A percentile compares a stretch with the other conserved stretches of the same genome.
These are phyloP conservation scores for Tulasnella sp. DNA, from an alignment of 768 basidiomycete species.

Conservation along the genomic window DNA sequence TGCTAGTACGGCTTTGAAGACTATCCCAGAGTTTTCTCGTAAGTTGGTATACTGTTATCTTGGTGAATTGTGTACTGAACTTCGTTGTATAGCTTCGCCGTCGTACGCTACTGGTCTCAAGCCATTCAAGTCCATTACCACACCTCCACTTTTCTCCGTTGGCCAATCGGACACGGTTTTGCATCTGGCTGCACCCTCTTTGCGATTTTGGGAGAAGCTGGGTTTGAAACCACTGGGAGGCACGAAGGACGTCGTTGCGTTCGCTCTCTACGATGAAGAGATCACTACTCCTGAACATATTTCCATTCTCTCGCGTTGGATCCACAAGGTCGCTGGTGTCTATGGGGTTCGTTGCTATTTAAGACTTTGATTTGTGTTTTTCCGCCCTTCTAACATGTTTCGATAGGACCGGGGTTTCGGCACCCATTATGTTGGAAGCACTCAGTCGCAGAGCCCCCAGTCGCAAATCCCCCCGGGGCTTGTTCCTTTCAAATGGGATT, in stretches of 20 bases:
- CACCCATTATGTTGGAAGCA: slow-evolving; percentile 38
- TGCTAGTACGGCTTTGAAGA: slow-evolving; percentile 29
- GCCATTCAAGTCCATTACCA: neutral
- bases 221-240: slow-evolving; percentile 61
- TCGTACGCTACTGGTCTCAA: neutral
- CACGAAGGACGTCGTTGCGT: slow-evolving; percentile 54
- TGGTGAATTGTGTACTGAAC: neutral
- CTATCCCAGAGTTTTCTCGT: slow-evolving; percentile 30
- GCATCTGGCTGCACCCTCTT: slow-evolving; percentile 54
- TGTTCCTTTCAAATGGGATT: slow-evolving; percentile 51
- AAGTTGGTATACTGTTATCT: slow-evolving; percentile 31
- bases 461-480: slow-evolving; percentile 43
- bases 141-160: slow-evolving; percentile 48
- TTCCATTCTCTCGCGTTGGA: slow-evolving; percentile 46
- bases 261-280: slow-evolving; percentile 55
- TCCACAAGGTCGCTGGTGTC: slow-evolving; percentile 37
- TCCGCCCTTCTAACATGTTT: too few relatives aligned
- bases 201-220: slow-evolving; percentile 79
- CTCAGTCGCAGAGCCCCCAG: slow-evolving; percentile 35
- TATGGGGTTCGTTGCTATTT: slow-evolving; percentile 28
- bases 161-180: slow-evolving; percentile 57
- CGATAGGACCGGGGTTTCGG: slow-evolving; percentile 53
- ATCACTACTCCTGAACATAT: slow-evolving; percentile 30
- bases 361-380: slow-evolving; percentile 2
- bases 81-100: neutral